Evolutionary conservation across 2,329 filamentous ascomycete genomes (phyloP).

Genomic region (Ophiocordyceps sinensis): DNA sequence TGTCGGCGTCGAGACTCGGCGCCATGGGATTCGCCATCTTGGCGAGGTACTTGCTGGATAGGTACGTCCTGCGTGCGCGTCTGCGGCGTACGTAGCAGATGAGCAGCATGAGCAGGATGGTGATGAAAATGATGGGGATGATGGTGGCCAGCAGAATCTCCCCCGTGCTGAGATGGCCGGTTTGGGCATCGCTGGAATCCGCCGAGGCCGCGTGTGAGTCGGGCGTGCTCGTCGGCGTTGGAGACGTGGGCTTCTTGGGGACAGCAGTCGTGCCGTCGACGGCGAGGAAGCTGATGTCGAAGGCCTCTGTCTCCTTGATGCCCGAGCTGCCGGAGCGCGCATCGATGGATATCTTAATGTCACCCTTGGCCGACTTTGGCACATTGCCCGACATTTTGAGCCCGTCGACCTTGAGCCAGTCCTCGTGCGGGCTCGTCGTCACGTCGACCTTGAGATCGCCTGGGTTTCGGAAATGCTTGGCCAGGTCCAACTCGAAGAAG

Average conservation of each 20-base stretch:
- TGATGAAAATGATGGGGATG: conserved; percentile 24
- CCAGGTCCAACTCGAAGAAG: conserved; percentile 26
- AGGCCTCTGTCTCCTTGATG: conserved; percentile 20
- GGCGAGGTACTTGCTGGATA: conserved; percentile 14
- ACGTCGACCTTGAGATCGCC: conserved; percentile 22
- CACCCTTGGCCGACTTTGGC: conserved; percentile 19
- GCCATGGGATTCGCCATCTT: conserved; percentile 19
- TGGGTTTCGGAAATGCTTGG: conserved; percentile 25
- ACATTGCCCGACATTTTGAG: conserved; percentile 25
- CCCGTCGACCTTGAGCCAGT: conserved; percentile 28
- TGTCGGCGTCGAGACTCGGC: conserved; percentile 13
- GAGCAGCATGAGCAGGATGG: conserved; percentile 17
- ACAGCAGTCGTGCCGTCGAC: conserved; percentile 10
- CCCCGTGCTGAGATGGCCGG: conserved; percentile 13
- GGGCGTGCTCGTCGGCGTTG: conserved; percentile 9
- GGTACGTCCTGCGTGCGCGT: conserved; percentile 12
- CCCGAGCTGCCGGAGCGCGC: conserved; percentile 18
- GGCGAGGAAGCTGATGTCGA: conserved; percentile 21
- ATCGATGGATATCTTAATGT: conserved; percentile 16
- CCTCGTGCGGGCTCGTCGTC: conserved; percentile 17
- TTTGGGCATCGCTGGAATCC: conserved; percentile 4
- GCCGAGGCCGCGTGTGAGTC: conserved; percentile 8
- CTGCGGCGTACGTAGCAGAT: conserved; percentile 19
- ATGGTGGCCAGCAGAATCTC: conserved; percentile 28
- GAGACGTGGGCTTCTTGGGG: conserved; percentile 8